phyloP scores from a whole-genome alignment of 495 filamentous ascomycete genomes.

The Tuber umbilicatum region DNA sequence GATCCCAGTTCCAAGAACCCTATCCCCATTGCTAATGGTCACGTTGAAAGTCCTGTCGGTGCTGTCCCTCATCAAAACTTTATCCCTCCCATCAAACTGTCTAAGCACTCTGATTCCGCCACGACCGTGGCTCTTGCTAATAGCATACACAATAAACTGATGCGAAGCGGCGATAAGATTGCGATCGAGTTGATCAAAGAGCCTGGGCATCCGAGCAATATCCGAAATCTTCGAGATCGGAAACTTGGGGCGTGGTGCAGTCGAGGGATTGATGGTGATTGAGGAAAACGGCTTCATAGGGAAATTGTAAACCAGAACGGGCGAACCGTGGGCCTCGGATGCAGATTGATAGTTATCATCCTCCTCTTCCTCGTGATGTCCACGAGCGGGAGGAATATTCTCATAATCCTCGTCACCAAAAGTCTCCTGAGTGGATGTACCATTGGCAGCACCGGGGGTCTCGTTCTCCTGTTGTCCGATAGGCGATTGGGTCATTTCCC shows the following conservation, averaged over 20 bases:
- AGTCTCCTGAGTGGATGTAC: conserved; percentile 42
- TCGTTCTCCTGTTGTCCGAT: neutral
- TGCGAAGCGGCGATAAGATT: conserved; percentile 84
- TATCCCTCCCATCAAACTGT: conserved; percentile 84
- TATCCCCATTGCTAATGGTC: conserved; percentile 50
- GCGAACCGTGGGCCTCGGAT: conserved; percentile 55
- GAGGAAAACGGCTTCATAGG: conserved; percentile 92
- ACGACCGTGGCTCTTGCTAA: conserved; percentile 61
- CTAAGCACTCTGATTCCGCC: conserved; percentile 86
- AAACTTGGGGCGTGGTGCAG: conserved; percentile 37
- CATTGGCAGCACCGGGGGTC: neutral
- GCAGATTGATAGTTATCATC: conserved; percentile 61
- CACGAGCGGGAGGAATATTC: conserved; percentile 48
- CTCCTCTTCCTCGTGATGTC: conserved; percentile 49
- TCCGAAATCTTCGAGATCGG: conserved; percentile 43
- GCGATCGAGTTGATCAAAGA: conserved; percentile 94
- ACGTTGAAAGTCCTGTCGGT: conserved; percentile 92
- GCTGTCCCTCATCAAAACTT: conserved; percentile 77
- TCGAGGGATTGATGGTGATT: conserved; percentile 50
- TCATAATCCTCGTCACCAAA: conserved; percentile 9
- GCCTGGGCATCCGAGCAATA: conserved; percentile 89
- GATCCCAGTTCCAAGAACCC: conserved; percentile 83
- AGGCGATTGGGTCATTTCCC: conserved; percentile 17
- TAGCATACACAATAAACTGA: conserved; percentile 85
- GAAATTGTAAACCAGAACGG: conserved; percentile 83